A percentile compares a stretch with the other conserved stretches of the same genome.
Conservation (phyloP, 768 basidiomycete species). For the Termitomyces sp. region DNA sequence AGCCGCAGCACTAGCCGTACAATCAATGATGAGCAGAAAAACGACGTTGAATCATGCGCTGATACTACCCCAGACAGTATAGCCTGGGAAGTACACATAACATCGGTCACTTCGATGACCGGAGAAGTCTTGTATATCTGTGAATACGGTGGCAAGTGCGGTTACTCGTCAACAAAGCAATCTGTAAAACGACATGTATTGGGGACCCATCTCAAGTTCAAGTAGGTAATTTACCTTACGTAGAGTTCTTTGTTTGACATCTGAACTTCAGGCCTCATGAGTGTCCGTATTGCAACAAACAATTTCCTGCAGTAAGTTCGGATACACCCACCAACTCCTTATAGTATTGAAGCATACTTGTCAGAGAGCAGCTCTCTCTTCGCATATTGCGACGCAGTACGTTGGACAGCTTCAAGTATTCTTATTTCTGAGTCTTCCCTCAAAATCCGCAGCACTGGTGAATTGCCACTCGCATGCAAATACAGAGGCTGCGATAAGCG, state of each 20-base stretch:
- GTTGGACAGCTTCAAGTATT: background rate
- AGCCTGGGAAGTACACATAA: slow-evolving; percentile 19
- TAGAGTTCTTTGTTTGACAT: background rate
- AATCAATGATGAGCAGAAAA: background rate
- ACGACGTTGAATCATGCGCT: background rate
- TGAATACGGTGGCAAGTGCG: slow-evolving; percentile 24
- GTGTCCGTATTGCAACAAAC: slow-evolving; percentile 3
- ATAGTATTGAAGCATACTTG: background rate
- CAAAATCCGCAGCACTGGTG: slow-evolving; percentile 44
- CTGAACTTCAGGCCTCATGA: slow-evolving; percentile 3
- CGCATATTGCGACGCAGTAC: slow-evolving; percentile 12
- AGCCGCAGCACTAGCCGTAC: background rate
- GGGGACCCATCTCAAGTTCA: slow-evolving; percentile 55
- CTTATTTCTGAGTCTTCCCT: background rate
- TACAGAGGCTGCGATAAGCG: slow-evolving; percentile 39
- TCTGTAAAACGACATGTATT: slow-evolving; percentile 66
- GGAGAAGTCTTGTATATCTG: slow-evolving; percentile 21
- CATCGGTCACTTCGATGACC: slow-evolving; percentile 10
- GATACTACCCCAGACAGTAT: background rate
- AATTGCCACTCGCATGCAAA: slow-evolving; percentile 48
- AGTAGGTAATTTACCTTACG: slow-evolving; percentile 31
- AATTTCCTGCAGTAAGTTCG: slow-evolving; percentile 6
- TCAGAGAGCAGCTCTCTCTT: slow-evolving; percentile 5
- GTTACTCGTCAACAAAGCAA: slow-evolving; percentile 44
- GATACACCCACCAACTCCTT: background rate